A percentile compares a stretch with the other conserved stretches of the same genome.
phyloP scores from a whole-genome alignment of 257 asterid species.

The Primulina huaijiensis region DNA sequence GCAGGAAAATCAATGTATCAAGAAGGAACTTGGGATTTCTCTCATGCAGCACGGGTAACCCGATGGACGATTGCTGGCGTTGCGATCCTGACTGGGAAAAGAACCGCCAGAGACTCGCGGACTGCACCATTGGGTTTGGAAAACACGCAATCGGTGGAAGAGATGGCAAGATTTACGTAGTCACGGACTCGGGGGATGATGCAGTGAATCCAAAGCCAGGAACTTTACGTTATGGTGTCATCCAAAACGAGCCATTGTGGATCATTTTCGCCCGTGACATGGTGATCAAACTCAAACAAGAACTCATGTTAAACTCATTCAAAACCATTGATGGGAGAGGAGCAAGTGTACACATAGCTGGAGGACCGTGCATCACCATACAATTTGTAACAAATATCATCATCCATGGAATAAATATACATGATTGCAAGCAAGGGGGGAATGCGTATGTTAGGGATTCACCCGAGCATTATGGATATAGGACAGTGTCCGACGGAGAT shows the following conservation, averaged over 20 bases:
- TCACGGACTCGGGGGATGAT: conserved; percentile 62
- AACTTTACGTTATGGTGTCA: conserved; percentile 64
- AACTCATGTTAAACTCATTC: conserved; percentile 79
- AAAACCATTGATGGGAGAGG: conserved; percentile 90
- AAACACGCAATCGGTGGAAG: conserved; percentile 77
- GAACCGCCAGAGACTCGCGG: conserved; percentile 64
- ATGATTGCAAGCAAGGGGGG: conserved; percentile 80
- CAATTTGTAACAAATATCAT: conserved; percentile 74
- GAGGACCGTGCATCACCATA: conserved; percentile 77
- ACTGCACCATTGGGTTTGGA: conserved; percentile 89
- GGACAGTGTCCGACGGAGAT: conserved; percentile 78
- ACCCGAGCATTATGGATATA: conserved; percentile 71
- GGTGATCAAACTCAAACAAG: conserved; percentile 72
- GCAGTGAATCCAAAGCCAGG: conserved; percentile 77
- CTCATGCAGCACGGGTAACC: conserved; percentile 81
- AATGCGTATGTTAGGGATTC: conserved; percentile 84
- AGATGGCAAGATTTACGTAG: conserved; percentile 67
- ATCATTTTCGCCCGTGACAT: conserved; percentile 64
- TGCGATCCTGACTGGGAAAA: conserved; percentile 78
- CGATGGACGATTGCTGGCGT: conserved; percentile 96
- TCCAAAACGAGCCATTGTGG: conserved; percentile 80
- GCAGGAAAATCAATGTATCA: conserved; percentile 67
- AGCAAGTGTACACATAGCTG: conserved; percentile 72
- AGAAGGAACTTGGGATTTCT: conserved; percentile 64
- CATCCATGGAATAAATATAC: conserved; percentile 75